Percentiles rank a stretch among this genome's conserved stretches.
phyloP scores from a whole-genome alignment of 1,284 basidiomycete genomes.

The Trametes polyzona region DNA sequence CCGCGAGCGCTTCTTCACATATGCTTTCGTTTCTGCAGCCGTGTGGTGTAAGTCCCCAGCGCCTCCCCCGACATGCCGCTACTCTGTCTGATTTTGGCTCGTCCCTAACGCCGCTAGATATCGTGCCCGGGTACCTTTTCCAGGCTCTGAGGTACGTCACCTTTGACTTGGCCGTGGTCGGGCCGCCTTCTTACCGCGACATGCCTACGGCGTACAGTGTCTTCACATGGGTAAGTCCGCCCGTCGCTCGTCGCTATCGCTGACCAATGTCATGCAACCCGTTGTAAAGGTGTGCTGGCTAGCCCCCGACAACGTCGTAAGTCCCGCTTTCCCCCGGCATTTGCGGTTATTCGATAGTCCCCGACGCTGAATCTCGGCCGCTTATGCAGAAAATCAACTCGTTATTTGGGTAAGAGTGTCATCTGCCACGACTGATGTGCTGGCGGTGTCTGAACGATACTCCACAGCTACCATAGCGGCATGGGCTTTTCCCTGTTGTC shows the following conservation, averaged over 20 bases:
- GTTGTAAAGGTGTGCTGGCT: constrained; percentile 64
- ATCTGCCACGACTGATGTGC: constrained; percentile 29
- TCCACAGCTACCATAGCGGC: constrained; percentile 47
- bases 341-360: too few relatives aligned
- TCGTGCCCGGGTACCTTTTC: constrained; percentile 73
- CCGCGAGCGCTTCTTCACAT: constrained; percentile 78
- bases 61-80: background rate
- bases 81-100: background rate
- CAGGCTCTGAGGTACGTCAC: constrained; percentile 32
- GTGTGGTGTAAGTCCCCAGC: constrained; percentile 57
- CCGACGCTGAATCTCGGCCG: background rate
- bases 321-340: constrained; percentile 18
- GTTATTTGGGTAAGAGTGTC: constrained; percentile 78
- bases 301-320: constrained; percentile 64
- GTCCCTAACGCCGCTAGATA: constrained; percentile 38
- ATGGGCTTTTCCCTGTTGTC: constrained; percentile 64
- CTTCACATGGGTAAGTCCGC: constrained; percentile 60
- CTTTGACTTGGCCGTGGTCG: background rate
- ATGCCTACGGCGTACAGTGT: constrained; percentile 32
- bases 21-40: constrained; percentile 59
- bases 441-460: background rate
- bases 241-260: background rate
- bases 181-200: background rate
- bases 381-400: constrained; percentile 55
- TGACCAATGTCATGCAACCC: background rate